Conservation (phyloP, 768 basidiomycete species). For the Chalciporus piperatus region DNA sequence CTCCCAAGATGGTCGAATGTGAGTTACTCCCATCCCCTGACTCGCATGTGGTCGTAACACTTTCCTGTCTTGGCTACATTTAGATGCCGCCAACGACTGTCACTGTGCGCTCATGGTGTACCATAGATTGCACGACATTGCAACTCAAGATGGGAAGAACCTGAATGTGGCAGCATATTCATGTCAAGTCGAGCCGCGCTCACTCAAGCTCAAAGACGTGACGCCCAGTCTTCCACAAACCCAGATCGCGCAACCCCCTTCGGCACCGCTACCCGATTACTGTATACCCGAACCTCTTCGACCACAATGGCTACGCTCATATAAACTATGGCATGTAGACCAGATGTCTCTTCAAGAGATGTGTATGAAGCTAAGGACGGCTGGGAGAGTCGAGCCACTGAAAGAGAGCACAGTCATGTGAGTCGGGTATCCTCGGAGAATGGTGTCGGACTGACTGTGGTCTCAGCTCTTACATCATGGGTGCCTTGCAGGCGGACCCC, state of each 20-base stretch:
- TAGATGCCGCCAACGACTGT: conserved; percentile 54
- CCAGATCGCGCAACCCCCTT: background rate
- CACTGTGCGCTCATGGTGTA: conserved; percentile 47
- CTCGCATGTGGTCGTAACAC: too few relatives aligned
- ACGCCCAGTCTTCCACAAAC: background rate
- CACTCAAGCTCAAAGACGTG: background rate
- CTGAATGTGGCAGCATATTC: conserved; percentile 25
- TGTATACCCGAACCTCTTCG: conserved; percentile 29
- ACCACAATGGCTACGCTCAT: conserved; percentile 42
- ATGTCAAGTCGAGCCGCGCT: conserved; percentile 22
- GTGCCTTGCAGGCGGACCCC: conserved; percentile 39
- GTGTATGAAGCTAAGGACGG: conserved; percentile 36
- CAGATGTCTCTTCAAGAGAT: conserved; percentile 37
- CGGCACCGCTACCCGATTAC: conserved; percentile 17
- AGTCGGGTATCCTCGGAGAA: conserved; percentile 8
- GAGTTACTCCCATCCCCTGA: background rate
- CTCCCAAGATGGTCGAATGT: conserved; percentile 40
- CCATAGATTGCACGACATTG: conserved; percentile 34
- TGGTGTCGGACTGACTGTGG: background rate
- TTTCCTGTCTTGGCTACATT: background rate
- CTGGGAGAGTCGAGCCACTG: conserved; percentile 36
- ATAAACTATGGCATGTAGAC: conserved; percentile 42
- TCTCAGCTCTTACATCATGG: conserved; percentile 42
- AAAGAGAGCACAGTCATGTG: conserved; percentile 48
- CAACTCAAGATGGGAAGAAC: conserved; percentile 16